Conservation (phyloP, 2,329 filamentous ascomycete species). For the Periconia sp. region DNA sequence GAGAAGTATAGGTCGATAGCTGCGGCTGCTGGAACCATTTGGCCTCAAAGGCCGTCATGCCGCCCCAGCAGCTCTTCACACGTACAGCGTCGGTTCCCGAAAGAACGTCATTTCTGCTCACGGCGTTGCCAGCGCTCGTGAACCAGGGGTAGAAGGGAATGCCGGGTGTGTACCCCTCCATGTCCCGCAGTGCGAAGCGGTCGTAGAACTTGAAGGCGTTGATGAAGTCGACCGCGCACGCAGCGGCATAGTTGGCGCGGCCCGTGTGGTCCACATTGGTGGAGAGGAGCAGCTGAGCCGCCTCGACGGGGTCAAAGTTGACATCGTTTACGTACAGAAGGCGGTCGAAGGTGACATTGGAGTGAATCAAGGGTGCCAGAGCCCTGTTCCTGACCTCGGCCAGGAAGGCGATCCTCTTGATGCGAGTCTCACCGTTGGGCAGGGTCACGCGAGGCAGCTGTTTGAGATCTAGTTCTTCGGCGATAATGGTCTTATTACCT, state of each 20-base stretch:
- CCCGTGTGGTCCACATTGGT: conserved; percentile 59
- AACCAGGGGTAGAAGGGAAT: conserved; percentile 71
- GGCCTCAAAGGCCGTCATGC: conserved; percentile 70
- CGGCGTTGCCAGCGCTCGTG: conserved; percentile 53
- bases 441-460: conserved; percentile 62
- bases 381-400: conserved; percentile 73
- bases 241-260: conserved; percentile 61
- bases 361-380: conserved; percentile 61
- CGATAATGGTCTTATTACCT: conserved; percentile 56
- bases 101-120: conserved; percentile 63
- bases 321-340: conserved; percentile 69
- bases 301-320: conserved; percentile 60
- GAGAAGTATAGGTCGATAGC: conserved; percentile 2
- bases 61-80: conserved; percentile 75
- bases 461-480: conserved; percentile 60
- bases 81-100: conserved; percentile 64
- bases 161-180: conserved; percentile 63
- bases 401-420: conserved; percentile 73
- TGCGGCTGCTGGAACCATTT: conserved; percentile 56
- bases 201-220: conserved; percentile 72
- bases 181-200: conserved; percentile 70
- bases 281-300: conserved; percentile 64
- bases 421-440: conserved; percentile 62
- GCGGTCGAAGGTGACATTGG: conserved; percentile 60
- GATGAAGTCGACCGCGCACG: conserved; percentile 71